These are phyloP conservation scores for Metschnikowia orientalis DNA, from an alignment of 805 yeast genomes.

Conservation along the genomic window DNA sequence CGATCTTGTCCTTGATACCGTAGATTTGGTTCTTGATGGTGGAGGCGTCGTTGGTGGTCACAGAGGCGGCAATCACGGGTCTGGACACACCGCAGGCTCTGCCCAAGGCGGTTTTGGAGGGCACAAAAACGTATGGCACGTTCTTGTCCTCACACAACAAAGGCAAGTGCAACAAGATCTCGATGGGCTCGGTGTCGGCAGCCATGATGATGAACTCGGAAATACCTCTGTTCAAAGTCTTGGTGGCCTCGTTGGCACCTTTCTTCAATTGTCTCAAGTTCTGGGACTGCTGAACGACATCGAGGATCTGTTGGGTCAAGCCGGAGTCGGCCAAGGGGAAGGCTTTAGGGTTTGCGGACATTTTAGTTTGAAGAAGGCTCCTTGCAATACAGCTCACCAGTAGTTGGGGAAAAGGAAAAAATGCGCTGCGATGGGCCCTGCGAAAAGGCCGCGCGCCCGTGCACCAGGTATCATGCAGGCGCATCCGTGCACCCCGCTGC, in stretches of 20 bases:
- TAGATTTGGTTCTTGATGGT: conserved; percentile 96
- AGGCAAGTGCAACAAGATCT: conserved; percentile 95
- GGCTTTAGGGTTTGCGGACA: conserved; percentile 95
- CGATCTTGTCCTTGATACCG: conserved; percentile 98
- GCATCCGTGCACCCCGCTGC: too few relatives aligned
- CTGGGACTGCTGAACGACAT: conserved; percentile 96
- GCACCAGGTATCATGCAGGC: too few relatives aligned
- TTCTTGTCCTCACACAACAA: conserved; percentile 98
- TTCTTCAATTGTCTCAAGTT: conserved; percentile 97
- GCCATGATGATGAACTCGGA: conserved; percentile 99
- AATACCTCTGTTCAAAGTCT: conserved; percentile 98
- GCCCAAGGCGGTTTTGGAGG: conserved; percentile 97
- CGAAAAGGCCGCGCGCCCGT: conserved; percentile 1
- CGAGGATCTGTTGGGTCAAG: conserved; percentile 93
- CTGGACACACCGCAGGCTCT: conserved; percentile 99
- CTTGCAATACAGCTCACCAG: conserved; percentile 32
- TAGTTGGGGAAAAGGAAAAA: too few relatives aligned
- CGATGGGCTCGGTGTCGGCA: conserved; percentile 99
- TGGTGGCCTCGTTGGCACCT: conserved; percentile 99
- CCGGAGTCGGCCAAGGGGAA: conserved; percentile 98
- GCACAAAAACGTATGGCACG: conserved; percentile 98
- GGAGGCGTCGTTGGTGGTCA: conserved; percentile 97
- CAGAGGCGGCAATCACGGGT: conserved; percentile 98
- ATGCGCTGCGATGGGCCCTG: conserved; percentile 4
- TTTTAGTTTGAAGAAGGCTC: conserved; percentile 28